phyloP scores from a whole-genome alignment of 345 rosid genomes.

The Clarkia xantiana region DNA sequence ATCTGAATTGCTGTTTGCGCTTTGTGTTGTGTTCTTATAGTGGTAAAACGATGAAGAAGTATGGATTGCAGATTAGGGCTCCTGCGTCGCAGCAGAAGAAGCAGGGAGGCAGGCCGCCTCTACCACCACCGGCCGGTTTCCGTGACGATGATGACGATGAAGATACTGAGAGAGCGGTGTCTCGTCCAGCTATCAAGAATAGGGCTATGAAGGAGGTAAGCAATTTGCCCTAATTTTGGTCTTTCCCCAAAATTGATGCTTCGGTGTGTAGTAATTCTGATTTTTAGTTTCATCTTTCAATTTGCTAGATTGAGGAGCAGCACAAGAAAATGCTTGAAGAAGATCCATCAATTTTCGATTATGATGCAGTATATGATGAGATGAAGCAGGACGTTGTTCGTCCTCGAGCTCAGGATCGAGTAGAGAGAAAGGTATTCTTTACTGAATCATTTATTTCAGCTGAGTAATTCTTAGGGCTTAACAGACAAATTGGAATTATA shows the following conservation, averaged over 20 bases:
- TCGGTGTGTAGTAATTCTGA: background rate
- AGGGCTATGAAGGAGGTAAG: slow-evolving; percentile 59
- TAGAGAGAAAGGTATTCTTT: slow-evolving; percentile 48
- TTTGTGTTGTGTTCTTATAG: background rate
- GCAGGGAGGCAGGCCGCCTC: slow-evolving; percentile 38
- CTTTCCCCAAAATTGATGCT: background rate
- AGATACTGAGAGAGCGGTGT: slow-evolving; percentile 57
- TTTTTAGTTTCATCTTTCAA: background rate
- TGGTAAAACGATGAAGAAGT: slow-evolving; percentile 44
- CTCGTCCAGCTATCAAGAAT: slow-evolving; percentile 64
- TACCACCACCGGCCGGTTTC: slow-evolving; percentile 32
- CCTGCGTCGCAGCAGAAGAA: slow-evolving; percentile 46
- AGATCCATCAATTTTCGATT: slow-evolving; percentile 68
- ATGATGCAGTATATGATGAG: slow-evolving; percentile 72
- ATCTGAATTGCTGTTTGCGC: background rate
- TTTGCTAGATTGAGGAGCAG: slow-evolving; percentile 53
- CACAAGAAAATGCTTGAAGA: slow-evolving; percentile 77
- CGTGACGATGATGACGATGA: slow-evolving; percentile 39
- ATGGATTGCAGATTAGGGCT: slow-evolving; percentile 73
- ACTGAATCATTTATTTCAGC: no score
- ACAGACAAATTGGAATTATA: no score
- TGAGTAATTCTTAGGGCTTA: no score
- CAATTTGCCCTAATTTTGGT: background rate
- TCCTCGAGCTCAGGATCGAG: slow-evolving; percentile 41
- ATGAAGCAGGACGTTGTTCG: slow-evolving; percentile 49